A percentile compares a stretch with the other conserved stretches of the same genome.
phyloP scores from a whole-genome alignment of 2,329 filamentous ascomycete genomes.

The Aspergillus pseudoviridinutans region DNA sequence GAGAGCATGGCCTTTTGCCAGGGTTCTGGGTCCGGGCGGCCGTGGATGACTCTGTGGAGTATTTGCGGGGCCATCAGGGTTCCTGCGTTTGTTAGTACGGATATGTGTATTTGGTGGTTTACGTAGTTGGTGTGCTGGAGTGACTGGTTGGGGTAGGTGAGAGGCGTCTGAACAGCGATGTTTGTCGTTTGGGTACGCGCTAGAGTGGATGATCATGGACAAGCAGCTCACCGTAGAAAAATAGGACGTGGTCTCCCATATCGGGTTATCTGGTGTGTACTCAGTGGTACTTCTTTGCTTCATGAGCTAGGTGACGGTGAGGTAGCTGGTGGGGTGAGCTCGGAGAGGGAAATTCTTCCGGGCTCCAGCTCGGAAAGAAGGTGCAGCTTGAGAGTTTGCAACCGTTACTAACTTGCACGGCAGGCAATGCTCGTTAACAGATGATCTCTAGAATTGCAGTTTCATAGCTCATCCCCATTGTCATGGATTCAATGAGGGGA shows the following conservation, averaged over 20 bases:
- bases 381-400: neutral
- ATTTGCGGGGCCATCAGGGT: conserved; percentile 80
- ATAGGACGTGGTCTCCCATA: conserved; percentile 52
- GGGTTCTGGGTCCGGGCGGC: conserved; percentile 48
- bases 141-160: neutral
- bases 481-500: neutral
- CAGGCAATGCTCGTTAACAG: neutral
- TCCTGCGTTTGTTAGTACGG: conserved; percentile 28
- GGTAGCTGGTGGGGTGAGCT: neutral
- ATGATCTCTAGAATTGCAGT: neutral
- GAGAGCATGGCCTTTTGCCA: conserved; percentile 54
- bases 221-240: conserved; percentile 57
- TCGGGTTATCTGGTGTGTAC: conserved; percentile 2
- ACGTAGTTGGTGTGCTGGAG: conserved; percentile 1
- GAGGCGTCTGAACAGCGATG: neutral
- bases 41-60: conserved; percentile 80
- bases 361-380: neutral
- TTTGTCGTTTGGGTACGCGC: neutral
- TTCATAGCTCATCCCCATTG: neutral
- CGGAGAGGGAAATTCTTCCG: neutral
- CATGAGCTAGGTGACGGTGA: neutral
- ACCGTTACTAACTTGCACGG: neutral
- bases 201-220: neutral
- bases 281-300: neutral
- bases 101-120: conserved; percentile 1